These are phyloP conservation scores for Aspergillus pseudoviridinutans DNA, from an alignment of 2,329 filamentous ascomycete species.

Conservation along the genomic window DNA sequence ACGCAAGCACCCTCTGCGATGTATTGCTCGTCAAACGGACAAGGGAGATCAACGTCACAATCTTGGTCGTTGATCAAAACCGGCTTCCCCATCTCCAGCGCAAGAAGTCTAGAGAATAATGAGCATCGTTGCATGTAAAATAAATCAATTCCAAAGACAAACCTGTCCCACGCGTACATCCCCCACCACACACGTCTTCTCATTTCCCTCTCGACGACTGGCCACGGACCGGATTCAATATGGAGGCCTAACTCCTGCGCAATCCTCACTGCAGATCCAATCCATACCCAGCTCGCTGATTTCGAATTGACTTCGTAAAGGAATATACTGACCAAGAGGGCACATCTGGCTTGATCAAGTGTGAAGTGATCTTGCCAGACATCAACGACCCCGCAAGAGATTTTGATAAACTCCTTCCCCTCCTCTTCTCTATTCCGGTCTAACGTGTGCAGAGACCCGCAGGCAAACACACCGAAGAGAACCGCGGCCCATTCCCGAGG, in stretches of 20 bases:
- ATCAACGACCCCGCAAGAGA: slow-evolving; percentile 66
- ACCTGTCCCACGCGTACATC: slow-evolving; percentile 85
- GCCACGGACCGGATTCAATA: slow-evolving; percentile 67
- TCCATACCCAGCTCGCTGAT: slow-evolving; percentile 80
- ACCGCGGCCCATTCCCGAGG: slow-evolving; percentile 71
- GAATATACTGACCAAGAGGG: slow-evolving; percentile 72
- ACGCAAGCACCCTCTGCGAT: slow-evolving; percentile 49
- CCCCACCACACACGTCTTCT: slow-evolving; percentile 89
- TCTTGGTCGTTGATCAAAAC: slow-evolving; percentile 82
- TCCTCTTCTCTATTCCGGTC: slow-evolving; percentile 55
- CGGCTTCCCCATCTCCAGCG: slow-evolving; percentile 76
- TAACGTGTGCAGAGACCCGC: slow-evolving; percentile 70
- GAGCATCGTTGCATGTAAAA: neutral
- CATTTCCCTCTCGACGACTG: slow-evolving; percentile 77
- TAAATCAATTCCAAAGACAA: slow-evolving; percentile 19
- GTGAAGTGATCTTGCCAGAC: slow-evolving; percentile 76
- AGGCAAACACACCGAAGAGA: slow-evolving; percentile 78
- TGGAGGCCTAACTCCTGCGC: slow-evolving; percentile 83
- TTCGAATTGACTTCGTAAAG: slow-evolving; percentile 82
- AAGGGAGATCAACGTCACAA: slow-evolving; percentile 78
- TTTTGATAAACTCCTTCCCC: slow-evolving; percentile 66
- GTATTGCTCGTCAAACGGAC: slow-evolving; percentile 71
- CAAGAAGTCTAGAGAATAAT: slow-evolving; percentile 53
- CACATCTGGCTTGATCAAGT: slow-evolving; percentile 69
- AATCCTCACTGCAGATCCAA: slow-evolving; percentile 72